Evolutionary conservation across 1,139 yeast genomes (phyloP).

Genomic region (Blastobotrys aristatus): DNA sequence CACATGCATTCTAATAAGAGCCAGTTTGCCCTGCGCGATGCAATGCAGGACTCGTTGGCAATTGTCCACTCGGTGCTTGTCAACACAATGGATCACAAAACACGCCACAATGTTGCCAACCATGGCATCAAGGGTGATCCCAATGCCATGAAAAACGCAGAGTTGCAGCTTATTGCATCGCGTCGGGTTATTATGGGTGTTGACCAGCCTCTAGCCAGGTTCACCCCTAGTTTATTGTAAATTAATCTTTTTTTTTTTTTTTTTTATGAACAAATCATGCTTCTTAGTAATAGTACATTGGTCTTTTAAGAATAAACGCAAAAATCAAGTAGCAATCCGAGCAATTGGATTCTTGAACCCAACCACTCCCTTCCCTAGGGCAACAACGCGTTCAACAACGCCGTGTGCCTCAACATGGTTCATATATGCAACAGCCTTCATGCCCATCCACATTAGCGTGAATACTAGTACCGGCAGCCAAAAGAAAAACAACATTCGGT

Average conservation of each 20-base stretch:
- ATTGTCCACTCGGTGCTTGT: conserved; percentile 27
- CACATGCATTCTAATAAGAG: conserved; percentile 23
- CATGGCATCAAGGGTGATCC: conserved; percentile 27
- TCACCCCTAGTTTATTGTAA: background rate
- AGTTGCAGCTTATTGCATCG: conserved; percentile 26
- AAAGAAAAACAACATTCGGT: conserved; percentile 77
- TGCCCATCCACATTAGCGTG: conserved; percentile 28
- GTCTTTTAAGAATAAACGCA: no score
- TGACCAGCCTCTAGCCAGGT: background rate
- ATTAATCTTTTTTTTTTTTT: background rate
- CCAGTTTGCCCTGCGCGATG: conserved; percentile 16
- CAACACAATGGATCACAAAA: conserved; percentile 22
- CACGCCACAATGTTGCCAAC: conserved; percentile 15
- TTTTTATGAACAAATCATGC: background rate
- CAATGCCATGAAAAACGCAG: conserved; percentile 27
- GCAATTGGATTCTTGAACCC: background rate
- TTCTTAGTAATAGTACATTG: no score
- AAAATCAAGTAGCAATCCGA: no score
- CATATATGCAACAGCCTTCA: conserved; percentile 18
- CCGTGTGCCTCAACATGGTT: conserved; percentile 8
- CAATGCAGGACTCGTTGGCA: conserved; percentile 26
- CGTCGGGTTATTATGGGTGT: conserved; percentile 19
- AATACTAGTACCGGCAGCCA: conserved; percentile 42
- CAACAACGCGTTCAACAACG: background rate
- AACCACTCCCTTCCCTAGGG: conserved; percentile 3